Percentiles rank a stretch among this genome's conserved stretches.
Evolutionary conservation across 768 basidiomycete species (phyloP).

Genomic region (Hygrocybe punicea): DNA sequence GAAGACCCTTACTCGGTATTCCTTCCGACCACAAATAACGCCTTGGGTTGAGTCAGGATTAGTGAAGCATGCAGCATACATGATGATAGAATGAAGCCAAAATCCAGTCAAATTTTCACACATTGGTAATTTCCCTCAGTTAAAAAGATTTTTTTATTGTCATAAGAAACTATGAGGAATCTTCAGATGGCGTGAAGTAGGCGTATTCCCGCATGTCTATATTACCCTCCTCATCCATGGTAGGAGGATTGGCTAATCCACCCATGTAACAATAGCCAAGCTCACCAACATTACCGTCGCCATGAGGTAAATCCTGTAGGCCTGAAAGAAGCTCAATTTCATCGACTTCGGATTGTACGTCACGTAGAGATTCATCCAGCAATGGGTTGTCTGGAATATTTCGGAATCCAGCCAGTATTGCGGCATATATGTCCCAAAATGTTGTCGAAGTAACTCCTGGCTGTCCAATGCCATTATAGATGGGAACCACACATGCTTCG

Average conservation of each 20-base stretch:
- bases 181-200: background rate
- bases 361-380: background rate
- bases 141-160: no score
- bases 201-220: background rate
- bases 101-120: no score
- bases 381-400: background rate
- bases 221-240: background rate
- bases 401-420: background rate
- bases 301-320: background rate
- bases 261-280: background rate
- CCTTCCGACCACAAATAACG: background rate
- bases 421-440: constrained; percentile 21
- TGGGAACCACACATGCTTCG: constrained; percentile 8
- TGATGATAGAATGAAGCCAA: no score
- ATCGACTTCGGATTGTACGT: background rate
- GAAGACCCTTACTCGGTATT: background rate
- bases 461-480: constrained; percentile 23
- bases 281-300: background rate
- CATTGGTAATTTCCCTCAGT: no score
- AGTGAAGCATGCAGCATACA: background rate
- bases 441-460: constrained; percentile 20
- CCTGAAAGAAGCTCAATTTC: background rate
- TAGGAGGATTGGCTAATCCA: background rate
- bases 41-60: background rate
- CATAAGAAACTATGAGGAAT: background rate